phyloP scores from a whole-genome alignment of 2,329 filamentous ascomycete genomes.

The Magnaporthiopsis incrustans region DNA sequence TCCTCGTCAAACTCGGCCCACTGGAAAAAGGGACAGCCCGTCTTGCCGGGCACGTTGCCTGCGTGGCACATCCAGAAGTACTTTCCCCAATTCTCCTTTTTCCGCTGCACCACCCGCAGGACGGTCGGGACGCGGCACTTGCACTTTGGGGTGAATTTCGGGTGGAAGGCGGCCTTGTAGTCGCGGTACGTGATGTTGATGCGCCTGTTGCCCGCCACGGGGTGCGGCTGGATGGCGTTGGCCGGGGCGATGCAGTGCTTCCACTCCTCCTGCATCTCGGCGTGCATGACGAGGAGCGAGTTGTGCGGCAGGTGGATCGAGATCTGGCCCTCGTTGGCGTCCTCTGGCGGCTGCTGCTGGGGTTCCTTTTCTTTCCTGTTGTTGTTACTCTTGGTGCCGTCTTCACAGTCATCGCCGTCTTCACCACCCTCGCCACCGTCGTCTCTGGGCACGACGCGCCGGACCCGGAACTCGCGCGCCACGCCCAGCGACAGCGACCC shows the following conservation, averaged over 20 bases:
- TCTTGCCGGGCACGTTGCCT: conserved; percentile 59
- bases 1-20: conserved; percentile 87
- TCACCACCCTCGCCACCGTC: conserved; percentile 33
- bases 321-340: conserved; percentile 69
- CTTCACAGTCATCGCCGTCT: conserved; percentile 27
- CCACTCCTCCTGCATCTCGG: conserved; percentile 96
- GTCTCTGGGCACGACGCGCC: conserved; percentile 57
- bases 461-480: conserved; percentile 84
- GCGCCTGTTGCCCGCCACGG: conserved; percentile 67
- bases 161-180: conserved; percentile 72
- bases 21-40: conserved; percentile 69
- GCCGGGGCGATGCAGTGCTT: conserved; percentile 80
- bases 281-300: conserved; percentile 89
- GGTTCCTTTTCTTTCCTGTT: conserved; percentile 41
- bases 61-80: conserved; percentile 93
- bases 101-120: conserved; percentile 72
- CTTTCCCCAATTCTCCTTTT: conserved; percentile 60
- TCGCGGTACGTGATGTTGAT: conserved; percentile 94
- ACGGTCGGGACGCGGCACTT: conserved; percentile 61
- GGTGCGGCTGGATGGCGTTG: conserved; percentile 73
- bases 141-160: conserved; percentile 69
- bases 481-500: conserved; percentile 87
- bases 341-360: conserved; percentile 35
- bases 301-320: conserved; percentile 93
- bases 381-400: not conserved